Evolutionary conservation across 192 early-diverging fungal species (phyloP).

Genomic region (Gorgonomyces haynaldii): DNA sequence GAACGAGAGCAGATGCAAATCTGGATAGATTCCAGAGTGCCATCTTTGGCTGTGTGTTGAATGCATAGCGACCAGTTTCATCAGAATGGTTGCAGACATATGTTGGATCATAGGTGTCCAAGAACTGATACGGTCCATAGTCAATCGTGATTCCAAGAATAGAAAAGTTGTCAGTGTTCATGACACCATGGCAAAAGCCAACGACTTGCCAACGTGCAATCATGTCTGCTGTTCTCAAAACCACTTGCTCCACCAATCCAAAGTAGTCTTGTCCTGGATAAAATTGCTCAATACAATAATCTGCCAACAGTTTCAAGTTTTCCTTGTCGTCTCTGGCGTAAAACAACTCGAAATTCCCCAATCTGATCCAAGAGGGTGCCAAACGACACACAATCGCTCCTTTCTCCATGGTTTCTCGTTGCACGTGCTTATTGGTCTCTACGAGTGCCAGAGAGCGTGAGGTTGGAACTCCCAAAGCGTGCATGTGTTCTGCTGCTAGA

Average conservation of each 20-base stretch:
- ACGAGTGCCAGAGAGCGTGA: conserved; percentile 65
- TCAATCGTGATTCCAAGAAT: conserved; percentile 73
- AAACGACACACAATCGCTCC: conserved; percentile 68
- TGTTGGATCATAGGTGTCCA: conserved; percentile 68
- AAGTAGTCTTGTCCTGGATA: conserved; percentile 42
- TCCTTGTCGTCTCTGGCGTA: conserved; percentile 49
- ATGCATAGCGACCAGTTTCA: conserved; percentile 58
- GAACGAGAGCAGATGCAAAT: conserved; percentile 54
- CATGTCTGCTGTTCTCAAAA: conserved; percentile 53
- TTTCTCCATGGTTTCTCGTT: conserved; percentile 52
- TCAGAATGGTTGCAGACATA: conserved; percentile 75
- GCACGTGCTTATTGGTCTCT: conserved; percentile 42
- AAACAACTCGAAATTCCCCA: conserved; percentile 81
- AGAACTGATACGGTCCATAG: conserved; percentile 76
- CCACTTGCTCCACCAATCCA: conserved; percentile 42
- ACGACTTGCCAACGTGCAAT: conserved; percentile 69
- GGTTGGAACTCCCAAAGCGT: conserved; percentile 61
- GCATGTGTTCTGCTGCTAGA: conserved; percentile 62
- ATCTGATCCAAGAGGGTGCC: conserved; percentile 66
- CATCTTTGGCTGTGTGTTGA: conserved; percentile 65
- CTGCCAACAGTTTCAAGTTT: conserved; percentile 48
- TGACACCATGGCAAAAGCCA: conserved; percentile 50
- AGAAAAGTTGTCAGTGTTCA: conserved; percentile 92
- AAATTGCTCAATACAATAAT: conserved; percentile 57
- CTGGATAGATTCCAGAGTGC: conserved; percentile 69